These are phyloP conservation scores for Striga asiatica DNA, from an alignment of 257 asterid genomes.

Conservation along the genomic window DNA sequence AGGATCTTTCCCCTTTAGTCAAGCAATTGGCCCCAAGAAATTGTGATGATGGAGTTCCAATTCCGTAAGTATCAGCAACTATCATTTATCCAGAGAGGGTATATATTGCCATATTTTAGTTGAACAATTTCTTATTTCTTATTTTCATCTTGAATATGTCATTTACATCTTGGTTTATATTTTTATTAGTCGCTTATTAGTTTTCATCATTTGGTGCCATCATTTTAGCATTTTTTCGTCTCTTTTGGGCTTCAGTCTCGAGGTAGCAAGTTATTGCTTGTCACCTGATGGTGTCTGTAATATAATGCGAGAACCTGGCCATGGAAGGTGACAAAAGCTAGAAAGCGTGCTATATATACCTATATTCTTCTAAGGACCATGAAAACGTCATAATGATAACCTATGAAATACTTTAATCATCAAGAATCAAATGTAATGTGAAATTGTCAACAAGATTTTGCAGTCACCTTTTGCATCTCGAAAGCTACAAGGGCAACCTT, in stretches of 20 bases:
- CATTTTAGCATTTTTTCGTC: background rate
- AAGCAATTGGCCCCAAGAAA: slow-evolving; percentile 58
- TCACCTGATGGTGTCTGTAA: background rate
- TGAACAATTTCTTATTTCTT: slow-evolving; percentile 1
- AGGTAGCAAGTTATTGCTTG: background rate
- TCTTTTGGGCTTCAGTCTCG: background rate
- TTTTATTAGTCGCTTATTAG: background rate
- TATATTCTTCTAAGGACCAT: background rate
- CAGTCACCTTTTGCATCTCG: background rate
- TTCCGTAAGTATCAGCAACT: slow-evolving; percentile 56
- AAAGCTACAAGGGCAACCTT: background rate
- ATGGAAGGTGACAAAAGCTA: background rate
- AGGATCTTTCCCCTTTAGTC: slow-evolving; percentile 84
- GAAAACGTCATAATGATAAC: background rate
- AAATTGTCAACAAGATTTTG: background rate
- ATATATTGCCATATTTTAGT: background rate
- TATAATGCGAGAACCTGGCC: background rate
- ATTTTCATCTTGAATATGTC: slow-evolving; percentile 3
- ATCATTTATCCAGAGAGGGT: slow-evolving; percentile 3
- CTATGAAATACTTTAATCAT: background rate
- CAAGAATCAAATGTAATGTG: background rate
- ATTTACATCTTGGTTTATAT: background rate
- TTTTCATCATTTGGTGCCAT: slow-evolving; percentile 6
- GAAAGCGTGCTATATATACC: background rate
- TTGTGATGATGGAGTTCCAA: slow-evolving; percentile 35